phyloP scores from a whole-genome alignment of 495 filamentous ascomycete species.

The Penicillium samsonianum region DNA sequence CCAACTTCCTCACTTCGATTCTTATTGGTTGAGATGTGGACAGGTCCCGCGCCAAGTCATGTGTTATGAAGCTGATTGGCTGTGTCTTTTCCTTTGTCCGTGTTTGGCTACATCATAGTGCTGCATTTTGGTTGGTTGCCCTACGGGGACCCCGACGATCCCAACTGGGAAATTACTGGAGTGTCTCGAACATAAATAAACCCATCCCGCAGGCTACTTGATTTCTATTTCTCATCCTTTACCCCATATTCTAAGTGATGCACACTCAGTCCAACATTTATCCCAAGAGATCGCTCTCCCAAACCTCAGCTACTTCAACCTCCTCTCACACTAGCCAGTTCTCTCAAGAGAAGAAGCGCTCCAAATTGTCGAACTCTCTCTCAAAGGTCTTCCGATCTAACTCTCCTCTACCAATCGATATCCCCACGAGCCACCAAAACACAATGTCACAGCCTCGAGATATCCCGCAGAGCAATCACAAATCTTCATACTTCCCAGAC shows the following conservation, averaged over 20 bases:
- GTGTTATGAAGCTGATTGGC: background rate
- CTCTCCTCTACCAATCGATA: constrained; percentile 24
- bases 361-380: constrained; percentile 13
- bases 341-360: constrained; percentile 23
- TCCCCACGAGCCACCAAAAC: constrained; percentile 16
- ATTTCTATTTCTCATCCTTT: background rate
- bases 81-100: background rate
- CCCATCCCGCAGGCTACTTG: constrained; percentile 2
- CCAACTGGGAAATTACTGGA: background rate
- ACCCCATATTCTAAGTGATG: constrained; percentile 19
- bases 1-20: background rate
- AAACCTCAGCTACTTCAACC: constrained; percentile 26
- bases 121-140: constrained; percentile 31
- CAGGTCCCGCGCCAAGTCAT: no score
- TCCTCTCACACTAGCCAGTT: constrained; percentile 23
- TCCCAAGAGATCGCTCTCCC: constrained; percentile 28
- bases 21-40: background rate
- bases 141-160: constrained; percentile 25
- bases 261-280: constrained; percentile 23
- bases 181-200: constrained; percentile 19
- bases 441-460: constrained; percentile 22
- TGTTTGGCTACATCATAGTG: constrained; percentile 4
- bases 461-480: constrained; percentile 25
- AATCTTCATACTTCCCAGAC: constrained; percentile 22
- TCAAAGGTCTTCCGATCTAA: constrained; percentile 25